Evolutionary conservation across 345 rosid species (phyloP), one percentile per base, ranked within the genome.

Genomic region (Lepidium africanum): DNA sequence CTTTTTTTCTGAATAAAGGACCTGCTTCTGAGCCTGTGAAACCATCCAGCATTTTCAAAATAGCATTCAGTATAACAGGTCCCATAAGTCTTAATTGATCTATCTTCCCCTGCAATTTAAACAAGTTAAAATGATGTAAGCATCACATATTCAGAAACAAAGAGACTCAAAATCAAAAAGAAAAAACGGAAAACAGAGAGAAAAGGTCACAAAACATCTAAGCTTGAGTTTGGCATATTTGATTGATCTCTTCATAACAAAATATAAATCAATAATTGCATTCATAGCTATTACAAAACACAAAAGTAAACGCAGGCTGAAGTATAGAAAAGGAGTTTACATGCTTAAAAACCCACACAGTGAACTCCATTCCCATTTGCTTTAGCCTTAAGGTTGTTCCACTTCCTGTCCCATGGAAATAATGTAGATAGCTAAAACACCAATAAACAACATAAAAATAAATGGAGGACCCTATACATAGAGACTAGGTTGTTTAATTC

Each of bases 291-390:
- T 30, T 55, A 69, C 63, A 25, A 33, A 50, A 52, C 50, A 54
- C 15, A 72, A 49, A 55, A 52, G 69, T 21, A 74, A 71, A 7
- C 10, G 43, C 66, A 70, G 71, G 30, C 49, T 56, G 60, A 59
- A 50, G 38, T 53, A 49, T 41, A 23, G 43, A 63, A 55, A 78
- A 38, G 25, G 69, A 41, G 59, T 83, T 86, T 82, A 93, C 97
- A 76, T 93, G 98, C 84, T 93, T 93, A 77, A 93, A 93, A 67
- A 88, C 98, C 98, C 97, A 93, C 52, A 93, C 97, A 35, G 97
- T 86, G 79, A 93, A 93, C 77, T 93, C 98, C 98, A 93, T 93
- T 63, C 98, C 97, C 81, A 90, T 74, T 76, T 88, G 98, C 85
- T 87, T 90, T 81, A 93, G 75, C 86, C 96, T 87, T 69, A 85